Base-by-base conservation (phyloP, 2,329 filamentous ascomycete species). In the Penicillium hesseltinei region DNA sequence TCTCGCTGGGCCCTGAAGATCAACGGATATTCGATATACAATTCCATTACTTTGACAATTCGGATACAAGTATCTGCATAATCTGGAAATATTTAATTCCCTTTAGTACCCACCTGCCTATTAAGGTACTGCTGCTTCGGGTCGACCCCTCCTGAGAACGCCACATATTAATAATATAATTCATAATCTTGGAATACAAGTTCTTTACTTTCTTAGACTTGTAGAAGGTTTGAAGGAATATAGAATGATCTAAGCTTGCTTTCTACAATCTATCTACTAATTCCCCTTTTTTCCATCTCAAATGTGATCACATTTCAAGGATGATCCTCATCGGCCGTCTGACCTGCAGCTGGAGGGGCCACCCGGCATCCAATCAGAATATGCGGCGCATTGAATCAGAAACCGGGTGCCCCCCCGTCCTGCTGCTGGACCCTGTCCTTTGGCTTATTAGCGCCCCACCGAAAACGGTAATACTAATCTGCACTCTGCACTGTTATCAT, bases 51-150 rank as follows among this genome's bases (percentile, higher is more conserved):
- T 23, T 23, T 23, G 23, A 23, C 23, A 23, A 23, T 23, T 35
- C 33, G 7, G 3, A 35, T 35, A 17, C 33, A n/a, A n/a, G n/a
- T n/a, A n/a, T n/a, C n/a, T n/a, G n/a, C n/a, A n/a, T n/a, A n/a
- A n/a, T n/a, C n/a, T n/a, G n/a, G 5, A 15, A 35, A 35, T 15
- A 35, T 45, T 36, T 35, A 27, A 21, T 54, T 48, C 13, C 36
- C 42, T 51, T 52, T 15, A 13, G 27, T 57, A 45, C 54, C 55
- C 55, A 57, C 55, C 44, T 57, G 42, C 54, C 54, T 56, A 54
- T 48, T 42, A n/a, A 36, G 44, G 51, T 17, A 39, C 38, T 27
- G 2, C 46, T 51, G 54, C 40, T 52, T 56, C 54, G 54, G 54
- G 54, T 54, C 17, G 17, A 49, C 44, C 50, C 31, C 31, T 13